Conservation (phyloP, 345 rosid genomes). For the Combretum micranthum region DNA sequence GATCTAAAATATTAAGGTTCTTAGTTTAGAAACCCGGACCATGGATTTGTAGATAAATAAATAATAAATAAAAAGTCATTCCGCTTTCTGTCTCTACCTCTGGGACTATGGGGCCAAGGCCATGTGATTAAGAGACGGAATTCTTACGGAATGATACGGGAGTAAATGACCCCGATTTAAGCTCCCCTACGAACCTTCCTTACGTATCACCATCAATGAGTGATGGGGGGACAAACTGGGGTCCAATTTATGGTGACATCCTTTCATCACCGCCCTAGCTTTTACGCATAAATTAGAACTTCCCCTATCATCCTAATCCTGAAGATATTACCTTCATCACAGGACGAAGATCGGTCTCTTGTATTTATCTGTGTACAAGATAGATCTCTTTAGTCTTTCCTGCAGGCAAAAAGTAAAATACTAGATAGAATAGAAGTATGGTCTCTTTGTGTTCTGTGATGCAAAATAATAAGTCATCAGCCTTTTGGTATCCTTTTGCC, state of each 20-base stretch:
- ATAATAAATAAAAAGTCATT: no score
- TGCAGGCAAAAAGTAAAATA: no score
- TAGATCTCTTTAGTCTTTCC: constrained; percentile 1
- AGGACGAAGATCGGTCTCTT: not conserved
- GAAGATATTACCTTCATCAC: not conserved
- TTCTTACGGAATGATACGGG: constrained; percentile 6
- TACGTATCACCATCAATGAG: not conserved
- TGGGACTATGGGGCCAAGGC: not conserved
- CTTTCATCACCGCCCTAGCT: no score
- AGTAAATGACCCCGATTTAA: not conserved
- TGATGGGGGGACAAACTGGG: not conserved
- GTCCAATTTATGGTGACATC: not conserved
- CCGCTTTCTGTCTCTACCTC: not conserved
- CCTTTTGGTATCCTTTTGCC: no score
- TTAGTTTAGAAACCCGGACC: not conserved
- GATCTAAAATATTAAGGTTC: no score
- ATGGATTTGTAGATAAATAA: no score
- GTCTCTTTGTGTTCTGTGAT: no score
- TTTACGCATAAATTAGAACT: no score
- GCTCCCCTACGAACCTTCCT: not conserved
- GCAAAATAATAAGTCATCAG: no score
- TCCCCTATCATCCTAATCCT: not conserved
- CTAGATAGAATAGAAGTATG: no score
- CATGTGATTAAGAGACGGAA: constrained; percentile 8
- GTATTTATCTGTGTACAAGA: not conserved